Evolutionary conservation across 495 filamentous ascomycete genomes (phyloP).

Genomic region (Penicillium parvum): DNA sequence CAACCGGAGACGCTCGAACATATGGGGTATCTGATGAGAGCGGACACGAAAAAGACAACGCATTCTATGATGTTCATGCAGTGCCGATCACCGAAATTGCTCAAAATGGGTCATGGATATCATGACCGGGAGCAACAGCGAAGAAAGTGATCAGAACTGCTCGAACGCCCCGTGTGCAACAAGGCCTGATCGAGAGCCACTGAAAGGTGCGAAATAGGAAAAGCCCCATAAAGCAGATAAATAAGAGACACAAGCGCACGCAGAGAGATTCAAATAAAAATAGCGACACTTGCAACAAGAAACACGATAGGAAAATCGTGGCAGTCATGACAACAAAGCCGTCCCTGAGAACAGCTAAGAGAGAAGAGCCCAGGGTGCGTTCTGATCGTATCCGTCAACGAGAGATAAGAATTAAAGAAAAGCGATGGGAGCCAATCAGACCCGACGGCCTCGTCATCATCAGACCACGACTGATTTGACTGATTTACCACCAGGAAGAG

Average conservation of each 20-base stretch:
- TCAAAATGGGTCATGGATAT: conserved; percentile 24
- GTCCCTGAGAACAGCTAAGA: conserved; percentile 41
- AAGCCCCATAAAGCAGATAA: conserved; percentile 27
- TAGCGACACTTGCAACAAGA: conserved; percentile 14
- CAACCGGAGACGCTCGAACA: conserved; percentile 36
- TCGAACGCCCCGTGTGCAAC: conserved; percentile 43
- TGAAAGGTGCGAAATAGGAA: conserved; percentile 27
- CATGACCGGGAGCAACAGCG: conserved; percentile 34
- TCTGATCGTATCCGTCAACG: conserved; percentile 45
- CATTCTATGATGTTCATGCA: conserved; percentile 75
- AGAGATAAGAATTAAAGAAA: conserved; percentile 37
- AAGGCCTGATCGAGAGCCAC: conserved; percentile 33
- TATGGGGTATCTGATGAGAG: conserved; percentile 58
- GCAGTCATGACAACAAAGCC: conserved; percentile 51
- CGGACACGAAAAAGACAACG: conserved; percentile 62
- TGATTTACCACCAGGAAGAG: conserved; percentile 91
- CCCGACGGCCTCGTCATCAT: conserved; percentile 44
- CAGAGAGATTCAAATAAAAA: conserved; percentile 15
- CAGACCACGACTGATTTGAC: conserved; percentile 52
- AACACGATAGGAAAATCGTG: conserved; percentile 36
- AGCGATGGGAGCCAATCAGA: conserved; percentile 42
- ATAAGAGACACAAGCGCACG: conserved; percentile 22
- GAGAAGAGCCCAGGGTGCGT: conserved; percentile 45
- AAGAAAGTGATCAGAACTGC: conserved; percentile 37
- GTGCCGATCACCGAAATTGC: conserved; percentile 45